Evolutionary conservation across 441 rosid genomes (phyloP), one percentile per base, ranked within the genome.

Genomic region (Brassica balearica): DNA sequence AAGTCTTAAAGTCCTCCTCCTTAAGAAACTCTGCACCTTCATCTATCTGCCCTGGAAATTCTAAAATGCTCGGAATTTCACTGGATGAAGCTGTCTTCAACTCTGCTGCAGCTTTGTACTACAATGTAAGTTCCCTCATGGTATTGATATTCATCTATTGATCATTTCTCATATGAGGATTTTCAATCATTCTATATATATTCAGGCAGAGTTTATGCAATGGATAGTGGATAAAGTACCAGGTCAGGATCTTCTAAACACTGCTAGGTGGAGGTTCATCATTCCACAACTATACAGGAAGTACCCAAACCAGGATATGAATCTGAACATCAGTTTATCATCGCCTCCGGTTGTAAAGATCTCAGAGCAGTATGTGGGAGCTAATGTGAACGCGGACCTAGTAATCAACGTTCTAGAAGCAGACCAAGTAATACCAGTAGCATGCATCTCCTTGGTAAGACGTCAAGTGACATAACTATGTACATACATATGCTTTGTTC

Each of bases 151-250:
- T 32, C 23, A 23, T 32, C 34, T 62, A 17, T 65, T 2, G 59
- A 46, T 43, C 14, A 43, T 43, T 46, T 43, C 14, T 12, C 17
- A 12, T n/a, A 5, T 48, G 55, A 48, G 55, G 55, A 12, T 12
- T 2, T 12, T 4, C 5, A 46, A 46, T 46, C 6, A 12, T n/a
- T 48, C 15, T 12, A n/a, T 48, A 48, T 14, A 71, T 66, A 23
- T 75, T 32, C 87, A 92, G 97, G 97, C 98, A 67, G 87, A 89
- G 29, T 94, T 90, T 82, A 87, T 90, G 96, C 90, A 86, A 77
- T 95, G 97, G 97, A 77, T 87, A 66, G 97, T 95, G 81, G 96
- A 95, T 78, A 86, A 90, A 86, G 62, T 92, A 72, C 98, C 97
- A 8, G 97, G 87, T 55, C 95, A 92, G 82, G 76, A 93, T 78